Conservation (phyloP, 1,284 basidiomycete species). For the Apiotrichum gracile region DNA sequence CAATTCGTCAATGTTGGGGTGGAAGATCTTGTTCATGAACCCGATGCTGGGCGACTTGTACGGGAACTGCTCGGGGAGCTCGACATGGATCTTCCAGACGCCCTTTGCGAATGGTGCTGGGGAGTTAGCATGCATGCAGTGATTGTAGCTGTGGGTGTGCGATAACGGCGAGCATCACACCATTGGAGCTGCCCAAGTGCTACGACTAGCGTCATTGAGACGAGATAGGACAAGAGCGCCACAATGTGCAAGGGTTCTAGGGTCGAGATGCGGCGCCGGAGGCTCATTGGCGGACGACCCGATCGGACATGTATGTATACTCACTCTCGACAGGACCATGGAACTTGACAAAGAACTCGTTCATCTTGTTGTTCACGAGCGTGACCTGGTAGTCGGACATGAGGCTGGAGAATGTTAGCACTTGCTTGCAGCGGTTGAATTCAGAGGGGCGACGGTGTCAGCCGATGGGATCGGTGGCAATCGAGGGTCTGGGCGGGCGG, state of each 20-base stretch:
- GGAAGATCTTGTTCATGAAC: conserved; percentile 99
- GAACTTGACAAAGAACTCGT: conserved; percentile 97
- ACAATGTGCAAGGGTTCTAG: background rate
- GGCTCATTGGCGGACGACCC: background rate
- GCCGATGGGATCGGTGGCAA: conserved; percentile 12
- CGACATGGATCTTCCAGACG: conserved; percentile 98
- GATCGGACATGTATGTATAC: conserved; percentile 39
- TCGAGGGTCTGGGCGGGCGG: background rate
- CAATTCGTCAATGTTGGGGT: conserved; percentile 95
- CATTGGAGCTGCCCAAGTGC: background rate
- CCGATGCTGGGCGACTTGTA: conserved; percentile 99
- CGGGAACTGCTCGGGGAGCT: conserved; percentile 97
- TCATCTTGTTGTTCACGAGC: conserved; percentile 97
- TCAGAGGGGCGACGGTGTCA: background rate
- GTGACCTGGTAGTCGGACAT: conserved; percentile 97
- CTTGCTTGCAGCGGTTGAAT: background rate
- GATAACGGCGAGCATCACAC: background rate
- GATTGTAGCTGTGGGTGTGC: background rate
- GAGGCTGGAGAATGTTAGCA: conserved; percentile 53
- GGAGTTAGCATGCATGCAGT: background rate
- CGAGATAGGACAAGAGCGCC: too few species aligned
- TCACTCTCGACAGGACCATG: conserved; percentile 88
- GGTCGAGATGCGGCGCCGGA: background rate
- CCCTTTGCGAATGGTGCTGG: conserved; percentile 91
- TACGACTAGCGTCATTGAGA: background rate